A percentile compares a stretch with the other conserved stretches of the same genome.
These are phyloP conservation scores for Mycocentrospora acerina DNA, from an alignment of 2,329 filamentous ascomycete genomes.

Conservation along the genomic window DNA sequence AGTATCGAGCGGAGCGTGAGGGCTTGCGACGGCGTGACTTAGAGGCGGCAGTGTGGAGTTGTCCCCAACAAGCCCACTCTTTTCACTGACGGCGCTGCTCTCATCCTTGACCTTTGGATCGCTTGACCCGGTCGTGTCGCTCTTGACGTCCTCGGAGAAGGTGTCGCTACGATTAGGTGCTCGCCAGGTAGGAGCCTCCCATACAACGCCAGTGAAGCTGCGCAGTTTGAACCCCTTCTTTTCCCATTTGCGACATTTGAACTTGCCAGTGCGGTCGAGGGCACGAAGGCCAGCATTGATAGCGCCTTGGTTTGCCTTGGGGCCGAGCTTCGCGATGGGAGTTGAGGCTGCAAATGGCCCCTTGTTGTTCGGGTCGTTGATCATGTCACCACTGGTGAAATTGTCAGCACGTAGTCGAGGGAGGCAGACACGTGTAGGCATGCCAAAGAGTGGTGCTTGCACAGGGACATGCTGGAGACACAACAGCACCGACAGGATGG, in stretches of 20 bases:
- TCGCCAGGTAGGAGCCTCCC: conserved; percentile 82
- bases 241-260: conserved; percentile 85
- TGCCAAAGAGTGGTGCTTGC: neutral
- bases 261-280: conserved; percentile 83
- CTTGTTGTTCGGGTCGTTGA: conserved; percentile 45
- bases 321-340: conserved; percentile 78
- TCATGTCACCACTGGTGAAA: conserved; percentile 52
- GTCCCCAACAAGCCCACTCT: conserved; percentile 56
- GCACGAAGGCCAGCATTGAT: conserved; percentile 96
- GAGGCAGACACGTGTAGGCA: neutral
- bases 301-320: conserved; percentile 93
- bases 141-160: conserved; percentile 62
- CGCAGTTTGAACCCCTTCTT: conserved; percentile 81
- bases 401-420: conserved; percentile 24
- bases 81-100: conserved; percentile 62
- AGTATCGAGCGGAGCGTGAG: conserved; percentile 49
- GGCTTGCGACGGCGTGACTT: conserved; percentile 49
- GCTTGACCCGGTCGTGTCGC: conserved; percentile 56
- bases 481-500: neutral
- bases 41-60: conserved; percentile 49
- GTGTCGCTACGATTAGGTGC: conserved; percentile 63
- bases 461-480: neutral
- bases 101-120: conserved; percentile 60
- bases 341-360: conserved; percentile 45
- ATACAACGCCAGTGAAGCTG: conserved; percentile 85